These are phyloP conservation scores for Funneliformis caledonium DNA, from an alignment of 371 early-diverging fungal species.

Conservation along the genomic window DNA sequence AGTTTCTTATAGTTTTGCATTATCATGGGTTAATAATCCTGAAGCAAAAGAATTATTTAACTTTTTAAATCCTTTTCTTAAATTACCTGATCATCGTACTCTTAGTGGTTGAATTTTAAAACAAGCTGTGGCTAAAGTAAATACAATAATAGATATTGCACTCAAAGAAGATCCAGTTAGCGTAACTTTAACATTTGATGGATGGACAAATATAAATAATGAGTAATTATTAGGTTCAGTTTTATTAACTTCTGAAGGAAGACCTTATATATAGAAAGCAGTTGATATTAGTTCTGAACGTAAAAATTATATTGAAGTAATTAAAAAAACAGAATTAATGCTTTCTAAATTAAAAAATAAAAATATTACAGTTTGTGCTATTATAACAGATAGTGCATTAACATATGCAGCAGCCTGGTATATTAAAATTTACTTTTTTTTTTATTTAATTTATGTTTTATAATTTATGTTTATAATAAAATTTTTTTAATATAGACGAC, in stretches of 20 bases:
- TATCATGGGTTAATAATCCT: conserved; percentile 23
- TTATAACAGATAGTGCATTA: conserved; percentile 1
- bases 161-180: conserved; percentile 14
- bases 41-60: conserved; percentile 24
- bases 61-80: conserved; percentile 29
- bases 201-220: conserved; percentile 14
- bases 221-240: conserved; percentile 4
- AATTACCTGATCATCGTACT: conserved; percentile 4
- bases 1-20: not conserved
- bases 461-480: not conserved
- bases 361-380: not conserved
- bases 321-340: conserved; percentile 6
- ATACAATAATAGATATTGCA: not conserved
- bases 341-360: not conserved
- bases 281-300: conserved; percentile 12
- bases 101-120: conserved; percentile 17
- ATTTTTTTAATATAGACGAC: conserved; percentile 1
- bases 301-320: conserved; percentile 18
- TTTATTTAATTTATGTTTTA: not conserved
- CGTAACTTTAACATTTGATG: conserved; percentile 17
- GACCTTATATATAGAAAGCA: conserved; percentile 8
- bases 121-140: not conserved
- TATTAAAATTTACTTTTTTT: conserved; percentile 1
- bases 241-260: not conserved
- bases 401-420: conserved; percentile 15